phyloP scores from a whole-genome alignment of 1,284 basidiomycete genomes.

The Sanghuangporus baumii region DNA sequence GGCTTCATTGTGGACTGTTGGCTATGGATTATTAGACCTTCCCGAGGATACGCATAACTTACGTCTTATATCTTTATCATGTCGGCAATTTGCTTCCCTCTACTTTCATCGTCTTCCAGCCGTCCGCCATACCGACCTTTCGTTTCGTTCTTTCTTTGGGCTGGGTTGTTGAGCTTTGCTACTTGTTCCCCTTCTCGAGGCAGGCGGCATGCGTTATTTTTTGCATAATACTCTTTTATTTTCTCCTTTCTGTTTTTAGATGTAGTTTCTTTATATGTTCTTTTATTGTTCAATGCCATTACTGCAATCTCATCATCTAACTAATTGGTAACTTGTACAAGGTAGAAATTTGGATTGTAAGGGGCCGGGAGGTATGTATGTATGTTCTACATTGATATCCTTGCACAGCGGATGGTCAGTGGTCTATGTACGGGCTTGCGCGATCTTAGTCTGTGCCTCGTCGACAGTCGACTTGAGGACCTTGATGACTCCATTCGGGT shows the following conservation, averaged over 20 bases:
- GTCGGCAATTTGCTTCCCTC: background rate
- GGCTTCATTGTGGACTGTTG: background rate
- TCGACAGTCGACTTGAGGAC: constrained; percentile 70
- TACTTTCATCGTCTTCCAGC: background rate
- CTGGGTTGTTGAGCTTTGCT: constrained; percentile 3
- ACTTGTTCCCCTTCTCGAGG: background rate
- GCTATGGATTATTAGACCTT: background rate
- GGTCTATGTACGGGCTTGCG: constrained; percentile 16
- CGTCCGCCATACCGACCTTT: background rate
- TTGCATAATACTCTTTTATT: background rate
- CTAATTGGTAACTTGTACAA: background rate
- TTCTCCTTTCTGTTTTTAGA: constrained; percentile 3
- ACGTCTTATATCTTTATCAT: constrained; percentile 16
- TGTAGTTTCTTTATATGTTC: constrained; percentile 7
- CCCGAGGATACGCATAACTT: constrained; percentile 8
- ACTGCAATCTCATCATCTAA: background rate
- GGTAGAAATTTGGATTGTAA: background rate
- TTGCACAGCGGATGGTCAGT: background rate
- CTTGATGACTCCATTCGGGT: constrained; percentile 76
- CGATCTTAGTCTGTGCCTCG: constrained; percentile 52
- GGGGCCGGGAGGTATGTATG: background rate
- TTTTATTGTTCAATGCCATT: background rate
- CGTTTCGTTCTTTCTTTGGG: background rate
- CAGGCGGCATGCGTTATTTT: constrained; percentile 5
- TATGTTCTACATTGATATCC: background rate